Evolutionary conservation across 2,329 filamentous ascomycete genomes (phyloP), one percentile per base, ranked within the genome.

Genomic region (Fusarium hostae): DNA sequence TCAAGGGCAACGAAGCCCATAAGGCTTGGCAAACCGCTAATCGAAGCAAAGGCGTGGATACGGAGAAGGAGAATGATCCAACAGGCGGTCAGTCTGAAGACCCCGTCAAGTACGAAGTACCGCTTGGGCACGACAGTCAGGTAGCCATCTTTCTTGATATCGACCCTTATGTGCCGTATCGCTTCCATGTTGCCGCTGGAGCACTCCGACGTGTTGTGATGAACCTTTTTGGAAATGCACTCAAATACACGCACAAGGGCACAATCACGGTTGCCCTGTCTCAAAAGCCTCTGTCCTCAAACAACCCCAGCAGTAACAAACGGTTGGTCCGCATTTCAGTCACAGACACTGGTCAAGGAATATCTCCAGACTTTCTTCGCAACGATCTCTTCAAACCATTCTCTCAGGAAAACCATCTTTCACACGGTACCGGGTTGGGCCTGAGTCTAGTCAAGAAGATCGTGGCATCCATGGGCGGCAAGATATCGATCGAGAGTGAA

Each of bases 381-480:
- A 86, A 87, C 18, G 84, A 86, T n/a, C 79, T 92, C 0, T 93
- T 91, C 75, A 88, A 86, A 0, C 88, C 90, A 0, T 92, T 92
- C 63, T 80, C 84, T 0, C 91, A 93, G 70, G 91, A 93, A 73
- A 86, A 92, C 55, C 80, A 82, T 0, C 79, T 93, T 6, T 83
- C 86, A 0, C 85, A 87, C 0, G 91, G 91, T 0, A 87, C 88
- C 2, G 91, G 91, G 0, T 81, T 93, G 1, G 91, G 91, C 0
- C 80, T 93, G 37, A 90, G 88, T 39, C 87, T 93, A 11, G 90
- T 93, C 7, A 85, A 86, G 20, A 81, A 83, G 62, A 87, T 93
- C 8, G 86, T 90, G 2, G 84, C 85, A n/a, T 85, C 86, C 16
- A 81, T 93, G 3, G 84, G 85, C 30, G 91, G 91, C 0, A 84